A percentile compares a stretch with the other conserved stretches of the same genome.
These are phyloP conservation scores for Calonectria henricotiae DNA, from an alignment of 2,329 filamentous ascomycete genomes.

Conservation along the genomic window DNA sequence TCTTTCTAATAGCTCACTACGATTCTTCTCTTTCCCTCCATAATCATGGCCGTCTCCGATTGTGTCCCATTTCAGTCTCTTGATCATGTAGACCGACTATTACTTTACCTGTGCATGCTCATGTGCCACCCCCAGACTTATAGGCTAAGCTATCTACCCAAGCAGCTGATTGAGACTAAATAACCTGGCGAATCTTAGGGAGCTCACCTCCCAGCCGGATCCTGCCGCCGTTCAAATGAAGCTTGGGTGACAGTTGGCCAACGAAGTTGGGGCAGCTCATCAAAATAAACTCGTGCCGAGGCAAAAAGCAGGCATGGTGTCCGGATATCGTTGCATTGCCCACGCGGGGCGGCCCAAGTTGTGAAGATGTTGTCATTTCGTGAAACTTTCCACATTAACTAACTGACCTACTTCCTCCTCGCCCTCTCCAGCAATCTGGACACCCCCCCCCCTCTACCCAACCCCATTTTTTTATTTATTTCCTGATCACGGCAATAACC, in stretches of 20 bases:
- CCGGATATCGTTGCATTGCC: too few species aligned
- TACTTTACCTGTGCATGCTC: conserved; percentile 4
- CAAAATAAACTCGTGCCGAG: too few species aligned
- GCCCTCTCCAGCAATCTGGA: too few species aligned
- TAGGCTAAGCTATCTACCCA: neutral
- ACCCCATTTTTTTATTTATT: too few species aligned
- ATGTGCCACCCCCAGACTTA: neutral
- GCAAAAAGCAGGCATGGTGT: too few species aligned
- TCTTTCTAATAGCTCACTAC: conserved; percentile 40
- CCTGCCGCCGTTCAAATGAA: neutral
- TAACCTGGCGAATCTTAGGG: neutral
- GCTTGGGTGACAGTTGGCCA: neutral
- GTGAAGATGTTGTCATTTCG: too few species aligned
- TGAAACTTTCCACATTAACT: too few species aligned
- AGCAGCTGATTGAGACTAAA: conserved; percentile 17
- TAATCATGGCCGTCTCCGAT: conserved; percentile 1
- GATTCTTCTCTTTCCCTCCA: conserved; percentile 22
- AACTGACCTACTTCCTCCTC: too few species aligned
- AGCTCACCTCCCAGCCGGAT: conserved; percentile 11
- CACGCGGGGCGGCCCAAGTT: too few species aligned
- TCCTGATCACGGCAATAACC: too few species aligned
- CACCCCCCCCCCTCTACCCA: too few species aligned
- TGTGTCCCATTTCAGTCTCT: neutral
- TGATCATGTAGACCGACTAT: neutral
- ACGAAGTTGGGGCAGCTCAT: neutral